Evolutionary conservation across 2,329 filamentous ascomycete genomes (phyloP).

Genomic region (Diaporthe humulicola): DNA sequence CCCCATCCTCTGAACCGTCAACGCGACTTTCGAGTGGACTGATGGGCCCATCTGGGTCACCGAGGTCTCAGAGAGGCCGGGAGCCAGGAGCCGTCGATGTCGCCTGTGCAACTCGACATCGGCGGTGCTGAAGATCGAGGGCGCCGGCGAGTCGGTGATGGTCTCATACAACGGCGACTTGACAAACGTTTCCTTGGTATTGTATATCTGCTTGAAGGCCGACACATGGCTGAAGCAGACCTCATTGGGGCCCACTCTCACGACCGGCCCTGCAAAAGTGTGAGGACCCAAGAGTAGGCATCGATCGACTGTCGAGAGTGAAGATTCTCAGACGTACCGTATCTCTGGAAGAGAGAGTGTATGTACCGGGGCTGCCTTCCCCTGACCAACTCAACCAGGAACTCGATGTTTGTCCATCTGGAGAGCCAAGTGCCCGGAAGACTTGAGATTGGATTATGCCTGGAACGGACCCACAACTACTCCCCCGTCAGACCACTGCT

Average conservation of each 20-base stretch:
- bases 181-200: conserved; percentile 46
- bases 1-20: conserved; percentile 59
- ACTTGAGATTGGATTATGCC: conserved; percentile 39
- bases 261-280: conserved; percentile 41
- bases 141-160: conserved; percentile 34
- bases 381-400: conserved; percentile 36
- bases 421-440: conserved; percentile 46
- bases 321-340: conserved; percentile 33
- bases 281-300: not conserved
- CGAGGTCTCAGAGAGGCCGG: conserved; percentile 53
- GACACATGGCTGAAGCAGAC: conserved; percentile 45
- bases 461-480: conserved; percentile 32
- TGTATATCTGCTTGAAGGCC: conserved; percentile 46
- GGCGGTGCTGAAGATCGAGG: conserved; percentile 56
- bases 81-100: conserved; percentile 57
- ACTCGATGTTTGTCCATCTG: conserved; percentile 42
- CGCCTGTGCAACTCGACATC: conserved; percentile 55
- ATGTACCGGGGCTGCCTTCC: conserved; percentile 43
- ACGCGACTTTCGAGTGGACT: conserved; percentile 53
- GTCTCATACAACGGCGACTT: conserved; percentile 46
- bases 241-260: conserved; percentile 45
- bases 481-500: not conserved
- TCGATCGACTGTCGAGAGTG: not conserved
- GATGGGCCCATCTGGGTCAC: conserved; percentile 49
- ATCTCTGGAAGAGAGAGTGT: conserved; percentile 45